These are phyloP conservation scores for Pouteria glomerata DNA, from an alignment of 148 eudicot species.

Conservation along the genomic window DNA sequence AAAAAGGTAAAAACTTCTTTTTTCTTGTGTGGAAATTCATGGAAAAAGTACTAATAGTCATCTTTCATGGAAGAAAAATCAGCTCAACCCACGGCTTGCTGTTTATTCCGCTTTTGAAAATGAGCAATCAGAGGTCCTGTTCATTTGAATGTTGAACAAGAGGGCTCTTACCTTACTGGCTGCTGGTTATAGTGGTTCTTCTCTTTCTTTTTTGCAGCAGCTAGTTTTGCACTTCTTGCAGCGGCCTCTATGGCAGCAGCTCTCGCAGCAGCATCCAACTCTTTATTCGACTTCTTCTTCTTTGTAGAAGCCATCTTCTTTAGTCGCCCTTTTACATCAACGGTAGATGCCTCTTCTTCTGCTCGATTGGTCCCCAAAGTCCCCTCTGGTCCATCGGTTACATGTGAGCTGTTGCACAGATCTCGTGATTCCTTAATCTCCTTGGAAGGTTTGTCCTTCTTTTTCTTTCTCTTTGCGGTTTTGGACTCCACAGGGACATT, in stretches of 20 bases:
- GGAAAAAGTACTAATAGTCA: background rate
- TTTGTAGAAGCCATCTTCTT: conserved; percentile 47
- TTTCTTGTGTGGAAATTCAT: background rate
- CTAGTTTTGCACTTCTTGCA: conserved; percentile 56
- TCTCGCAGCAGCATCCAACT: conserved; percentile 38
- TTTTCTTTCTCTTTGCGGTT: conserved; percentile 56
- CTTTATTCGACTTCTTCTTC: conserved; percentile 57
- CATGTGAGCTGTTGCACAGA: conserved; percentile 33
- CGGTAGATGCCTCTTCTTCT: conserved; percentile 37
- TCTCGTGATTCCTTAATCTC: conserved; percentile 38
- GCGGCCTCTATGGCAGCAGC: conserved; percentile 61
- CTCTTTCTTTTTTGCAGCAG: conserved; percentile 66
- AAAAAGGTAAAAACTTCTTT: too few relatives aligned
- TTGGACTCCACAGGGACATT: conserved; percentile 37
- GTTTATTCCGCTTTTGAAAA: background rate
- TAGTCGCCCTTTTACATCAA: conserved; percentile 58
- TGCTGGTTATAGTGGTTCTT: conserved; percentile 68
- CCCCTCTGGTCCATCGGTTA: conserved; percentile 16
- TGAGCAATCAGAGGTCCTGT: background rate
- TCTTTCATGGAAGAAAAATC: conserved; percentile 1
- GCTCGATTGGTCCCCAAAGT: conserved; percentile 27
- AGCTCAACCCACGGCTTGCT: background rate
- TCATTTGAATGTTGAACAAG: background rate
- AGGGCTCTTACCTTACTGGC: conserved; percentile 36
- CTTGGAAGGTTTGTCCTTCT: conserved; percentile 48